Conservation (phyloP, 805 yeast genomes). For the Scheffersomyces ergatensis region DNA sequence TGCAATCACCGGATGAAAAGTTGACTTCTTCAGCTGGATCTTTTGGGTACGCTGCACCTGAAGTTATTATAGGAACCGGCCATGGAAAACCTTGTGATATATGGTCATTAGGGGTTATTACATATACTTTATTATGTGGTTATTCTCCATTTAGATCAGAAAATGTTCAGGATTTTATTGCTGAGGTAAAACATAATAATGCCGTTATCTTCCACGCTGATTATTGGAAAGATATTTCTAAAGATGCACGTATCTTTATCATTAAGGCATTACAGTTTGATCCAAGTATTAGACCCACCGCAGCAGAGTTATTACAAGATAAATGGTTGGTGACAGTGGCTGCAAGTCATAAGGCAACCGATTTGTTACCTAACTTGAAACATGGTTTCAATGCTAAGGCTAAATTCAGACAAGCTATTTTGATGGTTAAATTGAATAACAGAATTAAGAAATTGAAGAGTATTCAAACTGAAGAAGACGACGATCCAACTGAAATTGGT, state of each 20-base stretch:
- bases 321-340: constrained; percentile 65
- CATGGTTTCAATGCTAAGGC: constrained; percentile 80
- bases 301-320: constrained; percentile 60
- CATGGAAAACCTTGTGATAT: constrained; percentile 96
- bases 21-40: constrained; percentile 82
- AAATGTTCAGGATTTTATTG: constrained; percentile 72
- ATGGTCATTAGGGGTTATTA: constrained; percentile 93
- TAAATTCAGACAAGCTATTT: constrained; percentile 83
- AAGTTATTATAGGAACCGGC: constrained; percentile 74
- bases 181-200: constrained; percentile 68
- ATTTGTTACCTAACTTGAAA: constrained; percentile 78
- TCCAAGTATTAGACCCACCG: constrained; percentile 69
- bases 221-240: constrained; percentile 81
- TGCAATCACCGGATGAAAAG: constrained; percentile 57
- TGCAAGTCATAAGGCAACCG: constrained; percentile 48
- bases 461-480: constrained; percentile 57
- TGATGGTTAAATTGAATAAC: constrained; percentile 77
- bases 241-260: constrained; percentile 79
- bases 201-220: constrained; percentile 84
- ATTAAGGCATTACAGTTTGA: constrained; percentile 65
- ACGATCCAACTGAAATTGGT: constrained; percentile 46
- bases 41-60: constrained; percentile 97
- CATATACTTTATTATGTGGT: constrained; percentile 88
- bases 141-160: constrained; percentile 91
- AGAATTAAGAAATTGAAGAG: constrained; percentile 69